phyloP scores from a whole-genome alignment of 192 early-diverging fungal species.

The Nowakowskiella sp. region DNA sequence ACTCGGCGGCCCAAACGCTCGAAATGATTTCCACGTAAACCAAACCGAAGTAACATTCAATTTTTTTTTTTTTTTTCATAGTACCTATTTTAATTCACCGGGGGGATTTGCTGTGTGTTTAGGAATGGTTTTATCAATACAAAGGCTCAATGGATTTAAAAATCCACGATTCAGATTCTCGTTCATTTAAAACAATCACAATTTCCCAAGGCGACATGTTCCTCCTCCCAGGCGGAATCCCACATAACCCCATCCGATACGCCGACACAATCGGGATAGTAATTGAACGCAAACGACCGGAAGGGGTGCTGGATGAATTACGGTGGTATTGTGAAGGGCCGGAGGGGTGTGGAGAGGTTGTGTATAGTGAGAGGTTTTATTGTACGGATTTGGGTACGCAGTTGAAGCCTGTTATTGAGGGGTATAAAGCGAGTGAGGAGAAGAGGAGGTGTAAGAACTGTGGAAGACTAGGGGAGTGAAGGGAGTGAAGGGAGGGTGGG shows the following conservation, averaged over 20 bases:
- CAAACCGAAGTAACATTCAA: constrained; percentile 67
- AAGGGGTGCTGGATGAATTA: constrained; percentile 66
- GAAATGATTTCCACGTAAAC: constrained; percentile 97
- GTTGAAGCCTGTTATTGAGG: constrained; percentile 85
- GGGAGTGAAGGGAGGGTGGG: too few species aligned
- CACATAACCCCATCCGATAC: constrained; percentile 91
- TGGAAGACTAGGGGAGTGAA: too few species aligned
- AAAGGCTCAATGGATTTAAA: constrained; percentile 91
- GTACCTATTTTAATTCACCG: background rate
- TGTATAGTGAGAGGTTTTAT: constrained; percentile 85
- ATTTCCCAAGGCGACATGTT: constrained; percentile 96
- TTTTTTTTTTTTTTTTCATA: background rate
- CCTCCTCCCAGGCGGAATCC: constrained; percentile 82
- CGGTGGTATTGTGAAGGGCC: constrained; percentile 91
- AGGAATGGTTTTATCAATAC: constrained; percentile 97
- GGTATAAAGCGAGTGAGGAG: constrained; percentile 52
- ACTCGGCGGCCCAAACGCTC: constrained; percentile 71
- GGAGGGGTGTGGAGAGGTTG: constrained; percentile 61
- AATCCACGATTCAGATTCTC: constrained; percentile 65
- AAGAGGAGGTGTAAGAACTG: constrained; percentile 71
- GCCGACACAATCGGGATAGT: constrained; percentile 95
- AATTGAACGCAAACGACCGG: constrained; percentile 76
- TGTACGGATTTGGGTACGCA: constrained; percentile 85
- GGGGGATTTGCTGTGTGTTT: background rate
- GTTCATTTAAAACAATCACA: constrained; percentile 71